Conservation (phyloP, 495 filamentous ascomycete species). For the Wilcoxina mikolae region DNA sequence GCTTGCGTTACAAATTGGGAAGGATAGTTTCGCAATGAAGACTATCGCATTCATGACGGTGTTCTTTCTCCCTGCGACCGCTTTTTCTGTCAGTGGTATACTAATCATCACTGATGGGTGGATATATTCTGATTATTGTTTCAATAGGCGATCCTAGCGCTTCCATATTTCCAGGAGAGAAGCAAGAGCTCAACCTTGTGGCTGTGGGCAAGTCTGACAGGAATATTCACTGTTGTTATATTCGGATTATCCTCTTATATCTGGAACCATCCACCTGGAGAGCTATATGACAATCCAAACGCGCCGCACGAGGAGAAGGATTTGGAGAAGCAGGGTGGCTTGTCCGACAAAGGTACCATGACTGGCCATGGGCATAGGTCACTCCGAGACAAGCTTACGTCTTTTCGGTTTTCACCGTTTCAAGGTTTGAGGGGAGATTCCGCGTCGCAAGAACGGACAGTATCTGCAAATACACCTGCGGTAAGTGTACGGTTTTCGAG, state of each 20-base stretch:
- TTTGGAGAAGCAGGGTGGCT: background rate
- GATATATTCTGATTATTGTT: too few relatives aligned
- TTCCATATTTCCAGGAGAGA: background rate
- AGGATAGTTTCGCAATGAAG: background rate
- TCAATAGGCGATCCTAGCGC: background rate
- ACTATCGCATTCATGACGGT: background rate
- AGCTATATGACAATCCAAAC: too few relatives aligned
- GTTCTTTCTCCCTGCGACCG: background rate
- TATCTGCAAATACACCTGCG: too few relatives aligned
- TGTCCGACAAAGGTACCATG: too few relatives aligned
- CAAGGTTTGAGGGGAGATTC: too few relatives aligned
- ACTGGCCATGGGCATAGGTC: too few relatives aligned
- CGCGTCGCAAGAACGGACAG: too few relatives aligned
- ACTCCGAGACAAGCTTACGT: too few relatives aligned
- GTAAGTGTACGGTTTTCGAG: too few relatives aligned
- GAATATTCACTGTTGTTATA: background rate
- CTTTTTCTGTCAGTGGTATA: background rate
- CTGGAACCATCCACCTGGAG: background rate
- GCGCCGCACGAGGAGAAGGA: background rate
- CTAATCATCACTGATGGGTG: background rate
- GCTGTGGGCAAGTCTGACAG: background rate
- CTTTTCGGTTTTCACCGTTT: too few relatives aligned
- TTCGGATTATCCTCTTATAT: background rate
- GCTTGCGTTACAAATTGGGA: background rate
- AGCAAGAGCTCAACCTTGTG: background rate